Conservation (phyloP, 2,329 filamentous ascomycete genomes). For the Beauveria australis region DNA sequence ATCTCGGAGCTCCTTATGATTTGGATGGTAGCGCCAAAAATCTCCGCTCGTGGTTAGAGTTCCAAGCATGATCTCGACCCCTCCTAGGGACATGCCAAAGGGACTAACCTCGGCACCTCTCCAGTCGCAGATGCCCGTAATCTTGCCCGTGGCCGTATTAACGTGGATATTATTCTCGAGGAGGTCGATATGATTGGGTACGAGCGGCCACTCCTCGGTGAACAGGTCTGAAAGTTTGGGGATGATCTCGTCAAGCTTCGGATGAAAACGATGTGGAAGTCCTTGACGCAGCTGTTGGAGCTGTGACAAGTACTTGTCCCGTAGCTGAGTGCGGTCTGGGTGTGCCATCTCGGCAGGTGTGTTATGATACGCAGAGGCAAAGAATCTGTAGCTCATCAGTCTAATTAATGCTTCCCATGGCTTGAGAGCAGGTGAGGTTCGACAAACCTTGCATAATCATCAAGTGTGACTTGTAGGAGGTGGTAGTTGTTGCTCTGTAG, state of each 20-base stretch:
- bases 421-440: not conserved
- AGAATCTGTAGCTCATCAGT: slow-evolving; percentile 10
- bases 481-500: slow-evolving; percentile 1
- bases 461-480: slow-evolving; percentile 4
- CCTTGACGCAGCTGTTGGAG: slow-evolving; percentile 12
- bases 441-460: slow-evolving; percentile 14
- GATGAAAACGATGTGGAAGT: slow-evolving; percentile 12
- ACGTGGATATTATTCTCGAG: slow-evolving; percentile 23
- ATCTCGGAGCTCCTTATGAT: not conserved
- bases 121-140: slow-evolving; percentile 24
- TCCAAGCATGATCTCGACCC: slow-evolving; percentile 17
- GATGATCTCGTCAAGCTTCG: slow-evolving; percentile 11
- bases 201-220: slow-evolving; percentile 14
- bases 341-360: not conserved
- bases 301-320: slow-evolving; percentile 9
- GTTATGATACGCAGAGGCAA: slow-evolving; percentile 15
- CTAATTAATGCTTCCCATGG: slow-evolving; percentile 4
- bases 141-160: slow-evolving; percentile 17
- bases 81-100: slow-evolving; percentile 21
- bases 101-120: slow-evolving; percentile 17
- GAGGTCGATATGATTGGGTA: slow-evolving; percentile 21
- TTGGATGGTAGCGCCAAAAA: not conserved
- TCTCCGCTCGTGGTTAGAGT: not conserved
- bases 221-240: slow-evolving; percentile 16
- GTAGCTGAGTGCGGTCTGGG: slow-evolving; percentile 7